Base-by-base conservation (phyloP, 75 land plant species). In the Sequoia sempervirens region DNA sequence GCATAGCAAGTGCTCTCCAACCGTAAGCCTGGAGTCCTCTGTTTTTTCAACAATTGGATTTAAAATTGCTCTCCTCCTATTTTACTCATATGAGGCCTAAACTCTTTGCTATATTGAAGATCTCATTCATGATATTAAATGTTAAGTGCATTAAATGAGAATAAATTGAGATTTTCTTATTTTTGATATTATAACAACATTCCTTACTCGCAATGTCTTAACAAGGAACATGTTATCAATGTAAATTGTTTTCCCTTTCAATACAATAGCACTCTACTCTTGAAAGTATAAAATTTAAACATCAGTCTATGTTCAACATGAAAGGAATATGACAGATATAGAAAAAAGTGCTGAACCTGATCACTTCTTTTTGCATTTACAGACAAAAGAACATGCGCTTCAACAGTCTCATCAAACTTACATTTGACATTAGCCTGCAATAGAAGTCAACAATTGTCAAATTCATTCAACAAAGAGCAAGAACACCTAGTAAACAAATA, bases 351-450 rank as follows among this genome's bases (percentile, higher is more conserved):
- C 61, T 56, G 34, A 50, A 96, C 99, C 99, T 92, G 93, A 78
- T 95, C 99, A 81, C 89, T 83, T 85, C 96, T 85, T 15, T 88
- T 86, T 41, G 88, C 84, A 84, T 92, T 92, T 56, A 93, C 87
- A 53, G 92, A 94, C 84, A 97, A 81, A 32, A 85, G 90, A 30
- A 92, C 94, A 86, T 96, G 98, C 46, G 94, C 97, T 91, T 97
- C 99, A 80, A 97, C 87, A 23, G 97, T 93, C 82, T 95, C 99
- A 85, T 87, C 89, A 89, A 97, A 97, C 56, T 85, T 90, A 14
- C 86, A 80, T 80, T 86, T 92, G 64, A 87, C 89, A 86, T 85
- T 88, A 58, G 86, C 88, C 94, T 93, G 94, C 52, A 50, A 34
- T 52, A 47, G 50, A 80, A 80, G 46, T 23, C 10, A 68, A 68